A percentile compares a stretch with the other conserved stretches of the same genome.
These are phyloP conservation scores for Saccharomycopsis sp. DNA, from an alignment of 805 yeast genomes.

Conservation along the genomic window DNA sequence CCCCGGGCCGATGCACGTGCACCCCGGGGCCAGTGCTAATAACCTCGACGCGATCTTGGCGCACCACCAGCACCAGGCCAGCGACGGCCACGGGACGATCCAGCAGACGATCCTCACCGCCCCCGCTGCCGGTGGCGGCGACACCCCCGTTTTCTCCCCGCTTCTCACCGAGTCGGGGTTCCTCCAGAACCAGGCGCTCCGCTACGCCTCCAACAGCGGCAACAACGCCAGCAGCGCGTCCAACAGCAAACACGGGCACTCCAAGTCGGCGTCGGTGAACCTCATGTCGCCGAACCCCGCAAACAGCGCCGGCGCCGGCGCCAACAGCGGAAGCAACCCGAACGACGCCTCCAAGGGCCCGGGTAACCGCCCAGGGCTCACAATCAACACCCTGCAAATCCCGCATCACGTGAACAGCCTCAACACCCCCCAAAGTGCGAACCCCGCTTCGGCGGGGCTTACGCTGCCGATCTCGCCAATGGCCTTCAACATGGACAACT, in stretches of 20 bases:
- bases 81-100: slow-evolving; percentile 3
- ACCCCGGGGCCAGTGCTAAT: too few relatives aligned
- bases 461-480: slow-evolving; percentile 23
- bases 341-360: background rate
- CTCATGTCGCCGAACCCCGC: slow-evolving; percentile 16
- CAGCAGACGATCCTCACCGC: slow-evolving; percentile 14
- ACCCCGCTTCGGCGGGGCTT: slow-evolving; percentile 2
- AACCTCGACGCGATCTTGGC: slow-evolving; percentile 10
- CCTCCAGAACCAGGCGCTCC: slow-evolving; percentile 20
- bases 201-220: slow-evolving; percentile 8
- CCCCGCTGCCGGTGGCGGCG: slow-evolving; percentile 4
- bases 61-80: slow-evolving; percentile 19
- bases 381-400: background rate
- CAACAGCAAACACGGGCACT: slow-evolving; percentile 2
- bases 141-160: slow-evolving; percentile 21
- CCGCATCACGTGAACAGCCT: background rate
- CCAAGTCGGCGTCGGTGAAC: slow-evolving; percentile 10
- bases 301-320: background rate
- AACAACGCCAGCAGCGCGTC: slow-evolving; percentile 6
- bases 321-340: background rate
- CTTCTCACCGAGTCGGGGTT: slow-evolving; percentile 21
- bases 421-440: background rate
- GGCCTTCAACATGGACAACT: slow-evolving; percentile 19
- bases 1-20: too few relatives aligned
- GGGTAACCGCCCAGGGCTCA: background rate